Conservation (phyloP, 2,329 filamentous ascomycete species). For the Beauveria sp. region DNA sequence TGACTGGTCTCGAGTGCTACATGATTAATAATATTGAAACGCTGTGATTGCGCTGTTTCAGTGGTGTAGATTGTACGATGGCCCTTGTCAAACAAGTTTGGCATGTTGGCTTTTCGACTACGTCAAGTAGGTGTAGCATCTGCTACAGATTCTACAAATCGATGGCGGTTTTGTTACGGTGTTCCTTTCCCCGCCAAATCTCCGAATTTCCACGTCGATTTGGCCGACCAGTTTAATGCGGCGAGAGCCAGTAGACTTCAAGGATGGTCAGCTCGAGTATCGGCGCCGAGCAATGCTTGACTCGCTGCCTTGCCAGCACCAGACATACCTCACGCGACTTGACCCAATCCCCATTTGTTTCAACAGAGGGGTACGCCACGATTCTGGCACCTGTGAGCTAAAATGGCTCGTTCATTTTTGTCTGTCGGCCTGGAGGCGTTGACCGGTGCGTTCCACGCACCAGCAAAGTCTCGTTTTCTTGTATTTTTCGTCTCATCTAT, state of each 20-base stretch:
- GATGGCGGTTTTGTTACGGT: no score
- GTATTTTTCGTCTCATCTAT: neutral
- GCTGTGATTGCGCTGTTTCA: no score
- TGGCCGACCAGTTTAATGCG: no score
- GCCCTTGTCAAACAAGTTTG: no score
- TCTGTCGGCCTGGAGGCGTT: neutral
- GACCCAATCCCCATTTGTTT: conserved; percentile 1
- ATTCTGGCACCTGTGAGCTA: neutral
- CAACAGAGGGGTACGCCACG: neutral
- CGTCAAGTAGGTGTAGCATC: no score
- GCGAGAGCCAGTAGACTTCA: neutral
- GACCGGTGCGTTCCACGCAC: neutral
- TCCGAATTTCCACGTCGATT: no score
- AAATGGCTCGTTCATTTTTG: conserved; percentile 2
- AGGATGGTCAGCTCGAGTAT: neutral
- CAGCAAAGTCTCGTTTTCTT: neutral
- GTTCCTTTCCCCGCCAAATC: no score
- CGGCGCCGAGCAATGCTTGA: neutral
- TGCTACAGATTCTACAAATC: no score
- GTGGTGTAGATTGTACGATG: no score
- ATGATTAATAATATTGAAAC: no score
- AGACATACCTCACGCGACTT: conserved; percentile 1
- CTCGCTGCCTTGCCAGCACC: neutral
- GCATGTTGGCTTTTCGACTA: no score
- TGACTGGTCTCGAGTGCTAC: no score